Percentiles rank a stretch among this genome's conserved stretches.
phyloP scores from a whole-genome alignment of 225 moss, liverwort and hornwort genomes.

The Lunularia cruciata region DNA sequence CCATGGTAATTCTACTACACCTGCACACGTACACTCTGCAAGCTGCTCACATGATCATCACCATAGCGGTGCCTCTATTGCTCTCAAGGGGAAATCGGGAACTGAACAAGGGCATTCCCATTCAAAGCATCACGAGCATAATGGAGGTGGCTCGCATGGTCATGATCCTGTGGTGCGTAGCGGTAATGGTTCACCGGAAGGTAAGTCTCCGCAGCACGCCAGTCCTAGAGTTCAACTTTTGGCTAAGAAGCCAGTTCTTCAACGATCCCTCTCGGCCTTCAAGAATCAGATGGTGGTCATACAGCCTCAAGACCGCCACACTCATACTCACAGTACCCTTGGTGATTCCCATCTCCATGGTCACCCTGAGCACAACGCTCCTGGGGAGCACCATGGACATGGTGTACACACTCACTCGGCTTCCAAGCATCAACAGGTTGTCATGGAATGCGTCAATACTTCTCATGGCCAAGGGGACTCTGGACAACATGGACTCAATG shows the following conservation, averaged over 20 bases:
- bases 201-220: neutral
- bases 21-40: neutral
- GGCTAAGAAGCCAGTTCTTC: conserved; percentile 8
- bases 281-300: conserved; percentile 23
- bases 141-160: conserved; percentile 11
- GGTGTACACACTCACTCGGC: conserved; percentile 1
- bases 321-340: neutral
- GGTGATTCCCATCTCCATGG: neutral
- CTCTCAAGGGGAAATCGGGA: neutral
- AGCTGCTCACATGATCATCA: conserved; percentile 9
- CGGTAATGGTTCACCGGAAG: neutral
- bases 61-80: neutral
- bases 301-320: neutral
- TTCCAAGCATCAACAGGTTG: conserved; percentile 16
- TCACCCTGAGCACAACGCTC: conserved; percentile 6
- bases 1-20: neutral
- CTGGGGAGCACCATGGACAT: conserved; percentile 21
- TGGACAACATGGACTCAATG: conserved; percentile 1
- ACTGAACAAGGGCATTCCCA: conserved; percentile 9
- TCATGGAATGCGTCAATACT: conserved; percentile 17
- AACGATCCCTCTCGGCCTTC: conserved; percentile 9
- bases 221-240: conserved; percentile 5
- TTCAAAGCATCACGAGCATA: conserved; percentile 16
- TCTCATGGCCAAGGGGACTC: conserved; percentile 22
- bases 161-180: neutral